phyloP scores from a whole-genome alignment of 768 basidiomycete species.

The Lactarius psammicola region DNA sequence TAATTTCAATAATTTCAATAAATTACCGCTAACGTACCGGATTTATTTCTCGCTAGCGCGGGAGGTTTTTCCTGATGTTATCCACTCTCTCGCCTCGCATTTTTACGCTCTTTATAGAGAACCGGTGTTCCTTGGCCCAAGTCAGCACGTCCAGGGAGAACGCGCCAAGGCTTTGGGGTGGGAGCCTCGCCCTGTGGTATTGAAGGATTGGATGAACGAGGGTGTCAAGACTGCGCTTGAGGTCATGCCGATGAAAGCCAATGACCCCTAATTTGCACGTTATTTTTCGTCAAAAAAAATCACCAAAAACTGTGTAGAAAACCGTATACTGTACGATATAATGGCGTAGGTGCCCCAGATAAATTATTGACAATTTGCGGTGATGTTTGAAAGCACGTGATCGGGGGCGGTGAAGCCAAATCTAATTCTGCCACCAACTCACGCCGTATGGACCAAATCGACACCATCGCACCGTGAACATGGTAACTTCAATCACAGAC shows the following conservation, averaged over 20 bases:
- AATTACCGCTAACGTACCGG: no score
- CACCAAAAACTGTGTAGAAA: background rate
- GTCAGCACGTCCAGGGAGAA: conserved; percentile 3
- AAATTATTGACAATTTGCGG: no score
- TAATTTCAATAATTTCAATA: no score
- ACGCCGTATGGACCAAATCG: background rate
- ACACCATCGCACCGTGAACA: background rate
- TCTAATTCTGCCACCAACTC: background rate
- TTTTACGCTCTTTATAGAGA: background rate
- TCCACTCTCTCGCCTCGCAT: background rate
- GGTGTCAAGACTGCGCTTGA: background rate
- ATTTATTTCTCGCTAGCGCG: no score
- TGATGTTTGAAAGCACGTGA: no score
- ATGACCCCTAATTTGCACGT: background rate
- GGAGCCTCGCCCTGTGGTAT: conserved; percentile 4
- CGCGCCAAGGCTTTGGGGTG: background rate
- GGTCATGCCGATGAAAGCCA: background rate
- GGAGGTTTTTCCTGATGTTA: no score
- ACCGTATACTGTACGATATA: background rate
- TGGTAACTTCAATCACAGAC: background rate
- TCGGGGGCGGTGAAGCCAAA: no score
- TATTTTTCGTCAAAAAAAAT: no score
- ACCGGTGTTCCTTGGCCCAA: background rate
- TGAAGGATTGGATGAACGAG: background rate
- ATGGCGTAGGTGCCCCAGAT: background rate